phyloP scores from a whole-genome alignment of 371 early-diverging fungal species.

The Mucor irregularis region DNA sequence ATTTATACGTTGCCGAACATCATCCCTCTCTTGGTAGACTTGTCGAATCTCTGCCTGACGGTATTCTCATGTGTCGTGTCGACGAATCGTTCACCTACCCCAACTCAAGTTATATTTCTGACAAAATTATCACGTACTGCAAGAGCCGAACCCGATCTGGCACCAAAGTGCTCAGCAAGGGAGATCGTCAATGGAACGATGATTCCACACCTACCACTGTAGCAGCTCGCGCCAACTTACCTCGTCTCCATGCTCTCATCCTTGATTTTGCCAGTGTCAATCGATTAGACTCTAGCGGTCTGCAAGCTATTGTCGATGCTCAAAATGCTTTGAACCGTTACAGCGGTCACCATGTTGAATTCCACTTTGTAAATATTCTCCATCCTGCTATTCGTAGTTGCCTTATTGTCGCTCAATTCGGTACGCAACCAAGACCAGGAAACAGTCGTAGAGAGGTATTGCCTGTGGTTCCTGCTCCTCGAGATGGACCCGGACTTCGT shows the following conservation, averaged over 20 bases:
- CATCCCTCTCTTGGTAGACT: constrained; percentile 41
- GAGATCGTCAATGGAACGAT: constrained; percentile 59
- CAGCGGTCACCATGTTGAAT: constrained; percentile 56
- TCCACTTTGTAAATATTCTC: constrained; percentile 50
- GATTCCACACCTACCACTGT: constrained; percentile 25
- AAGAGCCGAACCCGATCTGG: constrained; percentile 36
- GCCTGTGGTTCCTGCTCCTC: constrained; percentile 44
- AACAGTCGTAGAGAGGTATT: constrained; percentile 27
- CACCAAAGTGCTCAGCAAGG: constrained; percentile 23
- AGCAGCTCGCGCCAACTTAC: constrained; percentile 30
- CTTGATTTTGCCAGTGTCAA: constrained; percentile 70
- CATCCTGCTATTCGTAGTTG: constrained; percentile 39
- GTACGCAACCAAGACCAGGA: constrained; percentile 26
- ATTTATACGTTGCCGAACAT: constrained; percentile 43
- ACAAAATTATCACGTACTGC: constrained; percentile 47
- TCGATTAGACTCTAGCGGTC: constrained; percentile 63
- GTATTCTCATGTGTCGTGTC: constrained; percentile 61
- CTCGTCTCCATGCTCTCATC: constrained; percentile 60
- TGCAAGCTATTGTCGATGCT: constrained; percentile 62
- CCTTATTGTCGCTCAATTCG: constrained; percentile 49
- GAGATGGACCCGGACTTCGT: constrained; percentile 33
- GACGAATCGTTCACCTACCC: constrained; percentile 73
- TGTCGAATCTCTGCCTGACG: constrained; percentile 49
- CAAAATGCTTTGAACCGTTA: constrained; percentile 53
- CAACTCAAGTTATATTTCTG: constrained; percentile 59